A percentile compares a stretch with the other conserved stretches of the same genome.
phyloP scores from a whole-genome alignment of 345 rosid species.

The Streptanthus diversifolius region DNA sequence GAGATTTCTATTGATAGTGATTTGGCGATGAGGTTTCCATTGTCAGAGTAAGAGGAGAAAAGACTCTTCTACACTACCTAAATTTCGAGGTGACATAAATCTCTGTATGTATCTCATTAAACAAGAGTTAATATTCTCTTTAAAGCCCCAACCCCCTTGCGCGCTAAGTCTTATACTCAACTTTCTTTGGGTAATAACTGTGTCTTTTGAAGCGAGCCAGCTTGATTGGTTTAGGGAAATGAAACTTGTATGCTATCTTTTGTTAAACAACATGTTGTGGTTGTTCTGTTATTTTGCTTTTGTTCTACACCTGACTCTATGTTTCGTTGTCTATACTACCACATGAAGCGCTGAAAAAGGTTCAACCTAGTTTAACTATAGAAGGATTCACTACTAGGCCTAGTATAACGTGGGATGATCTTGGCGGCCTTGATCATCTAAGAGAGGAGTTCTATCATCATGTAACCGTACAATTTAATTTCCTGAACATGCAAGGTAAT shows the following conservation, averaged over 20 bases:
- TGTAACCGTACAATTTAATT: constrained; percentile 53
- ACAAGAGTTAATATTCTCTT: not conserved
- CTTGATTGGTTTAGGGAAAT: no score
- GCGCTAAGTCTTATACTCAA: not conserved
- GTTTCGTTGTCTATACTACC: not conserved
- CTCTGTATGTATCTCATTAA: not conserved
- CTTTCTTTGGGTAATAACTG: not conserved
- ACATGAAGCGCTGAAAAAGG: constrained; percentile 55
- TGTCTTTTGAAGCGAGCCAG: no score
- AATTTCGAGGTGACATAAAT: constrained; percentile 51
- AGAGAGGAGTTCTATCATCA: constrained; percentile 53
- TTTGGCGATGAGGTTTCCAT: constrained; percentile 34
- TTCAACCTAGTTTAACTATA: constrained; percentile 64
- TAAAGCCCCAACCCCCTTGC: not conserved
- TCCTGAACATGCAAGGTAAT: constrained; percentile 59
- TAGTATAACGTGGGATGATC: constrained; percentile 72
- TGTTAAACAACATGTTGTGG: not conserved
- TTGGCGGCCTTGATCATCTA: constrained; percentile 64
- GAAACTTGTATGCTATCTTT: not conserved
- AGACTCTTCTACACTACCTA: constrained; percentile 47
- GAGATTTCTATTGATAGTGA: constrained; percentile 20
- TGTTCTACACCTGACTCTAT: not conserved
- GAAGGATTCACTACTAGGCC: constrained; percentile 75
- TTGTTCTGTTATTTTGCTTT: not conserved
- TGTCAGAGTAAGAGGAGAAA: constrained; percentile 45